A percentile compares a stretch with the other conserved stretches of the same genome.
phyloP scores from a whole-genome alignment of 2,329 filamentous ascomycete species.

The Dactylonectria estremocensis region DNA sequence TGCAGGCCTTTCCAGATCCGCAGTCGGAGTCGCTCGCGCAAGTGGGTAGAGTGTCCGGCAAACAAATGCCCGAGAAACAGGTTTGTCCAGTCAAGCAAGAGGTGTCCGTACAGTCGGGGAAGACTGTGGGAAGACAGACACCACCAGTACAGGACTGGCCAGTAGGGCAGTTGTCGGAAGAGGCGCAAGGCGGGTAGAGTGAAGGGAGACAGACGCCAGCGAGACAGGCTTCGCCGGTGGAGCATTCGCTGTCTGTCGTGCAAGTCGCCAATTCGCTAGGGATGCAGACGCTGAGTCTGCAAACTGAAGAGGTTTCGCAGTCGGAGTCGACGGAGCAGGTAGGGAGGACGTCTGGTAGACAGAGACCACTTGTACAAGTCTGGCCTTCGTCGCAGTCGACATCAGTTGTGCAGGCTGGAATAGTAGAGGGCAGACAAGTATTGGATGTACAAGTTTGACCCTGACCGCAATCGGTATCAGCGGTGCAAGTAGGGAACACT shows the following conservation, averaged over 20 bases:
- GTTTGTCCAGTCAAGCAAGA: conserved; percentile 8
- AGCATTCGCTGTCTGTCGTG: not conserved
- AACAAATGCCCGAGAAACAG: conserved; percentile 7
- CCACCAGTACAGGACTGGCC: conserved; percentile 2
- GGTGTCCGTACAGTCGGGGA: not conserved
- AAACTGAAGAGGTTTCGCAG: not conserved
- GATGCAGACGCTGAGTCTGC: conserved; percentile 12
- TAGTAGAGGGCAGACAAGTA: conserved; percentile 12
- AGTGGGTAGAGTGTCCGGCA: conserved; percentile 5
- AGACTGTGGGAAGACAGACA: conserved; percentile 12
- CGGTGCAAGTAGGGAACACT: conserved; percentile 6
- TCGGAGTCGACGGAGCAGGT: conserved; percentile 4
- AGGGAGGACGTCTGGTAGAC: conserved; percentile 11
- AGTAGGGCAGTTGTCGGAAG: not conserved
- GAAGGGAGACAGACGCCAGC: not conserved
- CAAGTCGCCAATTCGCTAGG: conserved; percentile 5
- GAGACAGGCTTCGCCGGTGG: not conserved
- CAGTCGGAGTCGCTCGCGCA: conserved; percentile 9
- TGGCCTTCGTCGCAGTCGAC: conserved; percentile 2
- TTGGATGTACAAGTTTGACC: conserved; percentile 14
- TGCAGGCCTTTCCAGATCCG: not conserved
- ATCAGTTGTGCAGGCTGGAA: not conserved
- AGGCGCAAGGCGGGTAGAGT: not conserved
- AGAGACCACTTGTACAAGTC: conserved; percentile 12
- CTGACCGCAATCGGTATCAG: conserved; percentile 2